Percentiles rank a stretch among this genome's conserved stretches.
These are phyloP conservation scores for Talaromyces amestolkiae DNA, from an alignment of 2,329 filamentous ascomycete genomes.

Conservation along the genomic window DNA sequence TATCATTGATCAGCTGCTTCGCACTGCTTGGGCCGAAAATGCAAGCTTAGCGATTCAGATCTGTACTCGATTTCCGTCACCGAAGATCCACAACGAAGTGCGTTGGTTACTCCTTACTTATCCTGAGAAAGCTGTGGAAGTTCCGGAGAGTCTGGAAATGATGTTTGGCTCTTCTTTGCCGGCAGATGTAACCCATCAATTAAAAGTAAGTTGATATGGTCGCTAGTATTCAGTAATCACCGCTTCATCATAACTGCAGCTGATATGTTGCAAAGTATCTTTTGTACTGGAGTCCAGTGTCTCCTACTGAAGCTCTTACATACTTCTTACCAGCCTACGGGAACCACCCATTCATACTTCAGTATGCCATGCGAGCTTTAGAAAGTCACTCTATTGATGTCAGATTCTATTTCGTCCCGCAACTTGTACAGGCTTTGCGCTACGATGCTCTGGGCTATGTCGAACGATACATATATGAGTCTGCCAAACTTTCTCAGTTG, in stretches of 20 bases:
- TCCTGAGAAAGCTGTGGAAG: conserved; percentile 75
- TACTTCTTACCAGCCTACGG: conserved; percentile 89
- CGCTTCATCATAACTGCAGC: conserved; percentile 3
- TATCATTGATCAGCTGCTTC: conserved; percentile 62
- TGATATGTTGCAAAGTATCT: conserved; percentile 63
- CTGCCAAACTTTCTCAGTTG: conserved; percentile 93
- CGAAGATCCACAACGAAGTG: conserved; percentile 70
- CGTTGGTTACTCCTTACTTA: conserved; percentile 77
- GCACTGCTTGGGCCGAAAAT: conserved; percentile 82
- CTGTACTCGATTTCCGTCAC: conserved; percentile 71
- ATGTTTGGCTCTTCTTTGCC: conserved; percentile 76
- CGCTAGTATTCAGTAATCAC: background rate
- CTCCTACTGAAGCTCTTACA: conserved; percentile 87
- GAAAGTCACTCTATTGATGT: conserved; percentile 95
- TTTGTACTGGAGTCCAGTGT: conserved; percentile 87
- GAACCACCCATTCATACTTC: conserved; percentile 88
- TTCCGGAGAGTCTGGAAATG: conserved; percentile 79
- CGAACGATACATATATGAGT: conserved; percentile 93
- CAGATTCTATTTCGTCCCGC: conserved; percentile 98
- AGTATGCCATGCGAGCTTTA: conserved; percentile 93
- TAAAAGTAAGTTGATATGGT: conserved; percentile 69
- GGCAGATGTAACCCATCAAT: conserved; percentile 74
- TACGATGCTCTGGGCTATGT: conserved; percentile 94
- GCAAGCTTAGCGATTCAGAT: conserved; percentile 87
- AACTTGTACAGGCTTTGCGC: conserved; percentile 91